Percentiles rank a stretch among this genome's conserved stretches.
Conservation (phyloP, 129 eudicot genomes). For the Lactuca sativa region DNA sequence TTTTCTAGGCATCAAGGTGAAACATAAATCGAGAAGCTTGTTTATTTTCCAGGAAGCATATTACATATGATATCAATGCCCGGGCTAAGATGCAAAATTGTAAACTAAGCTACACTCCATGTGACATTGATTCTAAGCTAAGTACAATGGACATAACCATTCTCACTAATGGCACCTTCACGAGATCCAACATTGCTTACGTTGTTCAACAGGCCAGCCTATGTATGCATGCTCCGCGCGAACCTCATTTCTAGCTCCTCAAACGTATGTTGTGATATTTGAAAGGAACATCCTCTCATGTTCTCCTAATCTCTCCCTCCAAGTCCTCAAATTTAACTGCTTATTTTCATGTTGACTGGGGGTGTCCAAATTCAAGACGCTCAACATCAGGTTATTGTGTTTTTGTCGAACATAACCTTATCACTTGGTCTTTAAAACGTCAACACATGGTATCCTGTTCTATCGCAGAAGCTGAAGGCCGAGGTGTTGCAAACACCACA, state of each 20-base stretch:
- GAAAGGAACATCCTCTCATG: neutral
- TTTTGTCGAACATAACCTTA: neutral
- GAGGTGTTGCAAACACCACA: neutral
- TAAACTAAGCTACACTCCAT: neutral
- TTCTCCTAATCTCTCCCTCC: neutral
- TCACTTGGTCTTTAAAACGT: neutral
- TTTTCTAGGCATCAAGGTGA: neutral
- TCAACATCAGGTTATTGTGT: neutral
- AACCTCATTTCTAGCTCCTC: neutral
- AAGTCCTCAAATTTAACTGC: neutral
- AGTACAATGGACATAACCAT: neutral
- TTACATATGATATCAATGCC: neutral
- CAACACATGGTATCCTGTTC: neutral
- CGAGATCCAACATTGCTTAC: too few relatives aligned
- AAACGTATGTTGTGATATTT: neutral
- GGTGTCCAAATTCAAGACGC: neutral
- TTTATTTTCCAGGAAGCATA: neutral
- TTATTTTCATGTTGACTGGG: neutral
- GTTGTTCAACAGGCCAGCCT: neutral
- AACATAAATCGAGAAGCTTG: neutral
- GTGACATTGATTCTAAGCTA: neutral
- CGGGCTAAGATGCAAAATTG: neutral
- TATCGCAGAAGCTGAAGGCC: neutral
- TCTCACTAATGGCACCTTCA: neutral
- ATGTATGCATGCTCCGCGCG: neutral